Evolutionary conservation across 345 rosid species (phyloP), one percentile per base, ranked within the genome.

Genomic region (Brassica napus): DNA sequence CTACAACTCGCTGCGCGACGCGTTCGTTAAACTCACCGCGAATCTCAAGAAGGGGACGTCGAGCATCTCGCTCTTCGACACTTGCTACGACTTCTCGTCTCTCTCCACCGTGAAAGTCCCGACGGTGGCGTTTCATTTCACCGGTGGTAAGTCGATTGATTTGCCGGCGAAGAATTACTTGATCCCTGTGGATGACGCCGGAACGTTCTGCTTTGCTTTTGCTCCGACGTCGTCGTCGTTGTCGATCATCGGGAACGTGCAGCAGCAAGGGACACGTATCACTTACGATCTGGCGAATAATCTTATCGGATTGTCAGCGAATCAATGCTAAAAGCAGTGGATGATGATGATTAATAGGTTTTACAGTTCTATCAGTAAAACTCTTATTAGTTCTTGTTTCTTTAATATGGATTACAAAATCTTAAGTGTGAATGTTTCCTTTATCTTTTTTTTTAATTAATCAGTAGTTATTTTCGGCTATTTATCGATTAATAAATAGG

Each of bases 201-300:
- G 98, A 1, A 91, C 96, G 2, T 95, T 84, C 71, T 95, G 99
- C 83, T 91, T 95, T 42, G 99, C 99, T 0, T 95, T 95, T 52
- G 99, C 98, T 1, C 98, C 97, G 31, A 92, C 99, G 85, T 24
- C 93, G 83, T 86, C 94, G 55, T 64, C 96, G 57, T 14, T 88
- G 88, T 90, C 98, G 0, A 95, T 95, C 63, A 91, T 95, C 18
- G 99, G 99, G 52, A 95, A 95, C 60, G 96, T 95, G 52, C 99
- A 95, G 87, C 98, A 92, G 78, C 97, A 93, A 82, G 93, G 97
- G 81, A 91, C 87, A 82, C 98, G 99, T 74, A 92, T 95, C 82
- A 83, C 85, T 79, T 95, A 80, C 68, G 97, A 95, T 79, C 77
- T 95, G 55, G 88, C 89, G 5, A 90, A 86, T 18, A 91, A 75